A percentile compares a stretch with the other conserved stretches of the same genome.
Evolutionary conservation across 1,139 yeast genomes (phyloP).

Genomic region (Lodderomyces pseudojiufengensis): DNA sequence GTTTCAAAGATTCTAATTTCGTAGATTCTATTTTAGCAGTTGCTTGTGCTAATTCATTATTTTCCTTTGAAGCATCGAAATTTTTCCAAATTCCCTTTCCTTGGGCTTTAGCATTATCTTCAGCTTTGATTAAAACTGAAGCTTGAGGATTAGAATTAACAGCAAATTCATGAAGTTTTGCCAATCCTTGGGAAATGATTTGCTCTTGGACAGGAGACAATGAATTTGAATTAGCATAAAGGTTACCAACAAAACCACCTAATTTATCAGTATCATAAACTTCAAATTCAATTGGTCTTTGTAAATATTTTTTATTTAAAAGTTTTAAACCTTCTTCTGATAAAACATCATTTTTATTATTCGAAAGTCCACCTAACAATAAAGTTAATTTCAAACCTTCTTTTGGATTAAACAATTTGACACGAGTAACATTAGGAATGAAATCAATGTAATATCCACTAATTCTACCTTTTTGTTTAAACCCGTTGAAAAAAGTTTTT

Average conservation of each 20-base stretch:
- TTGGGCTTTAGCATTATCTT: constrained; percentile 53
- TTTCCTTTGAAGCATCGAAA: constrained; percentile 40
- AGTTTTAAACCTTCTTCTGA: constrained; percentile 55
- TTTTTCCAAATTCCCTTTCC: constrained; percentile 67
- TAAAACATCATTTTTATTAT: constrained; percentile 40
- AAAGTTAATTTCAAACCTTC: constrained; percentile 69
- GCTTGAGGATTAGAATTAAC: constrained; percentile 55
- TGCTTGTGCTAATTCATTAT: constrained; percentile 23
- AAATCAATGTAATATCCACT: constrained; percentile 63
- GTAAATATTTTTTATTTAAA: constrained; percentile 56
- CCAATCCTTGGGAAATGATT: constrained; percentile 65
- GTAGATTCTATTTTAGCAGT: constrained; percentile 15
- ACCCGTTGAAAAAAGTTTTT: constrained; percentile 66
- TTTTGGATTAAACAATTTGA: constrained; percentile 63
- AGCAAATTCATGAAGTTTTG: constrained; percentile 63
- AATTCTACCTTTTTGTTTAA: constrained; percentile 63
- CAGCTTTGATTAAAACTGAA: constrained; percentile 55
- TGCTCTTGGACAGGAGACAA: constrained; percentile 55
- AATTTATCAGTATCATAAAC: constrained; percentile 69
- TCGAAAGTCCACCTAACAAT: constrained; percentile 72
- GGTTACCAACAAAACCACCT: constrained; percentile 78
- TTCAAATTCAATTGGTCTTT: constrained; percentile 69
- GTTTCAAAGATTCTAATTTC: constrained; percentile 25
- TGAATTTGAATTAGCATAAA: constrained; percentile 51
- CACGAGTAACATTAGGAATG: constrained; percentile 63